Conservation (phyloP, 2,329 filamentous ascomycete genomes). For the Fusarium sacchari region DNA sequence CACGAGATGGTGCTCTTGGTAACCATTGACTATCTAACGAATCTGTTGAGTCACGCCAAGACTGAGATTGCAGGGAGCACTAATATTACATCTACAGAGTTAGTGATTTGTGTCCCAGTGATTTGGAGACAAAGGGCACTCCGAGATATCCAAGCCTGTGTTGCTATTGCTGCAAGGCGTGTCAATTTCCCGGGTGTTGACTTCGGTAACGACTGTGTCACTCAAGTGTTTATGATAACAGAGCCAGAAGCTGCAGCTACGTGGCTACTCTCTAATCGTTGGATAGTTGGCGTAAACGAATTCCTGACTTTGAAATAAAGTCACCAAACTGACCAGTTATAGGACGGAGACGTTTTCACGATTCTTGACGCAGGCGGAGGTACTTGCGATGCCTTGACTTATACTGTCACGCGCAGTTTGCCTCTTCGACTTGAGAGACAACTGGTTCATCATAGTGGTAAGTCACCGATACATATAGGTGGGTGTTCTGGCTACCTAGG, state of each 20-base stretch:
- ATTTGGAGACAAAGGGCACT: not conserved
- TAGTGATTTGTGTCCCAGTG: not conserved
- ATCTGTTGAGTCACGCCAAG: not conserved
- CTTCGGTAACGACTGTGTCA: not conserved
- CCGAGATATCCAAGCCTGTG: not conserved
- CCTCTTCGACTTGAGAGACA: not conserved
- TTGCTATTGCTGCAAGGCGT: not conserved
- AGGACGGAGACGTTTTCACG: not conserved
- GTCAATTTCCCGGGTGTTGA: not conserved
- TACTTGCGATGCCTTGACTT: not conserved
- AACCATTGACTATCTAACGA: not conserved
- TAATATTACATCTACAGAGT: not conserved
- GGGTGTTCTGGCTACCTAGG: too few species aligned
- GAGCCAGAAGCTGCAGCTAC: conserved; percentile 11
- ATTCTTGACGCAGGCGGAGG: conserved; percentile 4
- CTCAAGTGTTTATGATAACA: not conserved
- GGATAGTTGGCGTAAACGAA: too few species aligned
- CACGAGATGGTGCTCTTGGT: not conserved
- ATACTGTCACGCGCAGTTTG: not conserved
- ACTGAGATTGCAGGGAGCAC: not conserved
- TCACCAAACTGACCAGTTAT: too few species aligned
- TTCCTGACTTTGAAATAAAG: too few species aligned
- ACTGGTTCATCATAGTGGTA: not conserved
- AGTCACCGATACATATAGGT: not conserved
- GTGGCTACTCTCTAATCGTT: not conserved